Evolutionary conservation across 768 basidiomycete species (phyloP), one percentile per base, ranked within the genome.

Genomic region (Panellus pusillus): DNA sequence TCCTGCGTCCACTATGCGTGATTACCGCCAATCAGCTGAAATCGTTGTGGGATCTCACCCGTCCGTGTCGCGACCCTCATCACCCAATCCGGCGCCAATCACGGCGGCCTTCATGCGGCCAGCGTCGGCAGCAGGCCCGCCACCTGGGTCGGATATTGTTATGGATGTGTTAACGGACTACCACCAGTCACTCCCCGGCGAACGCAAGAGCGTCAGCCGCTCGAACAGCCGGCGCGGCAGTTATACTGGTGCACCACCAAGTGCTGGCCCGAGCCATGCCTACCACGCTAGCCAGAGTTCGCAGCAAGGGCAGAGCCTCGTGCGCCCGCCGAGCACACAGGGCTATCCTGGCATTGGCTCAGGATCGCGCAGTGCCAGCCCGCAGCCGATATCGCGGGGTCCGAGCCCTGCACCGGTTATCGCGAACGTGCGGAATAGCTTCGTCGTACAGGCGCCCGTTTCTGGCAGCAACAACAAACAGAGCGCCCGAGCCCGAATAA

Each of bases 341-440:
- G 92, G 89, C 0, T 90, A 87, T 64, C 82, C 84, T 0, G 94
- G 93, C 1, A 84, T 97, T 52, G 94, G 93, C 13, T 86, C 89
- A 15, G 86, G 84, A 29, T 78, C 82, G 12, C 65, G 83, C 38
- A 85, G 79, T 54, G 79, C 80, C 18, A 87, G 85, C 61, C 83
- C 86, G 6, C 78, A 82, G 44, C 83, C 87, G 11, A 65, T 72
- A 13, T 82, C 79, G 39, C 76, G 80, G 32, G 79, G 75, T 8
- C 75, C 81, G 14, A 84, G 83, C 58, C 87, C 83, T 20, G 74
- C 75, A 9, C 76, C 75, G 1, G 67, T 65, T 47, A 59, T 64
- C 7, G 52, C 59, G 39, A 52, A 53, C n/a, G 52, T 50, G 37
- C 55, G 72, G 40, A 72, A 67, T 46, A 74, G 65, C 44, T 74